These are phyloP conservation scores for Chytridium lagenaria DNA, from an alignment of 371 early-diverging fungal genomes.

Conservation along the genomic window DNA sequence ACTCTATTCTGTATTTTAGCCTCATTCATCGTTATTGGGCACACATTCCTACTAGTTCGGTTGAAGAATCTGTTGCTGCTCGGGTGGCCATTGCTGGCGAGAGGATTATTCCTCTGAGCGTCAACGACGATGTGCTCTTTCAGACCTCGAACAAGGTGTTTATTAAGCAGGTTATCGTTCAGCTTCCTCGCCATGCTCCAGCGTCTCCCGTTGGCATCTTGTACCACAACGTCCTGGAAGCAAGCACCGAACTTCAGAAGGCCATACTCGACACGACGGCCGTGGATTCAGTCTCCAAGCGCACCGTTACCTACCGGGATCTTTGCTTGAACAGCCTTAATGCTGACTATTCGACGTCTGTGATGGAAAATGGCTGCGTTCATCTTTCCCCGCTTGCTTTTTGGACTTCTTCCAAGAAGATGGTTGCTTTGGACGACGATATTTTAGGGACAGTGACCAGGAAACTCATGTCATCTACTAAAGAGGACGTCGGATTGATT, in stretches of 20 bases:
- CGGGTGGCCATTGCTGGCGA: conserved; percentile 17
- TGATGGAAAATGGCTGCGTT: background rate
- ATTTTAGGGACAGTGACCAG: background rate
- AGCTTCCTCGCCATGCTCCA: conserved; percentile 18
- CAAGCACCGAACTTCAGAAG: conserved; percentile 45
- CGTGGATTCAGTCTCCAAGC: conserved; percentile 9
- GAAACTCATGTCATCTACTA: background rate
- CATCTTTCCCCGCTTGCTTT: background rate
- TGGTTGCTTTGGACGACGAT: background rate
- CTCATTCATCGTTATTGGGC: conserved; percentile 70
- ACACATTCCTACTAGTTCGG: conserved; percentile 34
- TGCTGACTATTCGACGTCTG: background rate
- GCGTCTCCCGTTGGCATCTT: conserved; percentile 1
- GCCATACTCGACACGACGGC: conserved; percentile 55
- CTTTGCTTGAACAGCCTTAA: background rate
- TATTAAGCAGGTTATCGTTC: conserved; percentile 39
- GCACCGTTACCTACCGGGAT: background rate
- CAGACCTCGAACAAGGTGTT: conserved; percentile 21
- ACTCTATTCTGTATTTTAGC: conserved; percentile 77
- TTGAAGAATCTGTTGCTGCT: conserved; percentile 3
- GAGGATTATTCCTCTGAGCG: conserved; percentile 16
- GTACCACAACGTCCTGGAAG: background rate
- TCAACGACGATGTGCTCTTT: conserved; percentile 15
- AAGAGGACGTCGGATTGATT: background rate
- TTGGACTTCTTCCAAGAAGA: background rate